Evolutionary conservation across 305 asterid genomes (phyloP).

Genomic region (Striga hermonthica): DNA sequence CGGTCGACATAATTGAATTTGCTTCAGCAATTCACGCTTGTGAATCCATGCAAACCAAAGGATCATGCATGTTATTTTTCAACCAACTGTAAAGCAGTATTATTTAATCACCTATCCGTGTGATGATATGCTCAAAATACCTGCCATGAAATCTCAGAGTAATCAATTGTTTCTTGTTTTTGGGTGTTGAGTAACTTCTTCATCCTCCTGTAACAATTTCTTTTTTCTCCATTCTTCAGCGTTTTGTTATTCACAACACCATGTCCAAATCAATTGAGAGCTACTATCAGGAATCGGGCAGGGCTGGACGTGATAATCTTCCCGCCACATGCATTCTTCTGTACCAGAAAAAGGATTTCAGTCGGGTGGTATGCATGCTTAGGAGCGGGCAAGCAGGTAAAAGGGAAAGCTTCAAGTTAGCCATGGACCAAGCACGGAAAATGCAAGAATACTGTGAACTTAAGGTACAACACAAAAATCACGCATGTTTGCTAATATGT

Average conservation of each 20-base stretch:
- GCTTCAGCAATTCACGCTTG: background rate
- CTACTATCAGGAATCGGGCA: constrained; percentile 97
- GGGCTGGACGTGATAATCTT: constrained; percentile 86
- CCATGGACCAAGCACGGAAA: constrained; percentile 88
- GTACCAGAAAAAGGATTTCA: constrained; percentile 91
- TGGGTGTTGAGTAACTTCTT: background rate
- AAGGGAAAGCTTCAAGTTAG: constrained; percentile 66
- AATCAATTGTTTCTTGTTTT: constrained; percentile 18
- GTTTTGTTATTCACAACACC: constrained; percentile 88
- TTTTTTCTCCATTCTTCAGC: constrained; percentile 46
- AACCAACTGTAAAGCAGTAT: background rate
- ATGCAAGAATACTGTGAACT: constrained; percentile 88
- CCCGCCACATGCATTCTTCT: constrained; percentile 68
- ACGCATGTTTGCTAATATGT: background rate
- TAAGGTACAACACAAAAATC: constrained; percentile 48
- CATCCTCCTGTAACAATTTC: background rate
- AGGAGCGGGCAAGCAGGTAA: constrained; percentile 67
- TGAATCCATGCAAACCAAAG: constrained; percentile 3
- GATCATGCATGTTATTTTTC: constrained; percentile 4
- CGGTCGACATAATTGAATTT: background rate
- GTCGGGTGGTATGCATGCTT: constrained; percentile 90
- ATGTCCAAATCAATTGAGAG: constrained; percentile 94
- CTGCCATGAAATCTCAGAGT: constrained; percentile 1
- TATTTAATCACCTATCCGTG: constrained; percentile 10
- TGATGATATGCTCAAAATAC: constrained; percentile 12